phyloP scores from a whole-genome alignment of 352 stramenopile genomes.

The Phytophthora tubulina region DNA sequence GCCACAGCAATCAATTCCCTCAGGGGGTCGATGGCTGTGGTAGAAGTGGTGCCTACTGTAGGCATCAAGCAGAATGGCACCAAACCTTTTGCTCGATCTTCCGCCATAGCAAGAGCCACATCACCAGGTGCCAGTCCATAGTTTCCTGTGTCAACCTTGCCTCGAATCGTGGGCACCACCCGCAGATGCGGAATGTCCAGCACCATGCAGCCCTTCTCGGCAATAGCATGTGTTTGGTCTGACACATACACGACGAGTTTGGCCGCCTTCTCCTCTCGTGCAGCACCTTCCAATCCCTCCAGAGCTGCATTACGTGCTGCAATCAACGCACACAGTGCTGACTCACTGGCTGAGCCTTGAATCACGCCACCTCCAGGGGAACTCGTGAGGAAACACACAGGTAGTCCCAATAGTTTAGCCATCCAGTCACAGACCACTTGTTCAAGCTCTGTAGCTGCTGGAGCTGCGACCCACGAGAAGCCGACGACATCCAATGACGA shows the following conservation, averaged over 20 bases:
- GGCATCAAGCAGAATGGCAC: constrained; percentile 71
- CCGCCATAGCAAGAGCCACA: constrained; percentile 55
- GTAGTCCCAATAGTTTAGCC: constrained; percentile 61
- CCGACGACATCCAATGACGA: constrained; percentile 66
- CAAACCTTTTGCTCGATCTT: constrained; percentile 59
- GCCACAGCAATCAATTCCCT: constrained; percentile 50
- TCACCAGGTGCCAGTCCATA: constrained; percentile 63
- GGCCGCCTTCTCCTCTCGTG: constrained; percentile 39
- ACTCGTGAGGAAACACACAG: constrained; percentile 63
- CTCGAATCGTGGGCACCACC: constrained; percentile 58
- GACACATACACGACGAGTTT: constrained; percentile 73
- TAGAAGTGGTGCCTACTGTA: constrained; percentile 74
- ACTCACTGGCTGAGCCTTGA: constrained; percentile 72
- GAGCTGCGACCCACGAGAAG: constrained; percentile 72
- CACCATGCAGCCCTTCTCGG: constrained; percentile 75
- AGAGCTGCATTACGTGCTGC: constrained; percentile 50
- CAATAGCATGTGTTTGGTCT: constrained; percentile 78
- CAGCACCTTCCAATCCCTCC: constrained; percentile 47
- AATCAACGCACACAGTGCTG: constrained; percentile 58
- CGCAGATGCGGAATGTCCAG: constrained; percentile 68
- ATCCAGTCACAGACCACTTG: constrained; percentile 80
- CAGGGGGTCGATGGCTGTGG: constrained; percentile 65
- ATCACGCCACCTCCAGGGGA: constrained; percentile 73
- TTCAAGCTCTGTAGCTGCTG: constrained; percentile 75
- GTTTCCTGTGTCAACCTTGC: constrained; percentile 56